Base-by-base conservation (phyloP, 345 rosid genomes). In the Ricinus communis region DNA sequence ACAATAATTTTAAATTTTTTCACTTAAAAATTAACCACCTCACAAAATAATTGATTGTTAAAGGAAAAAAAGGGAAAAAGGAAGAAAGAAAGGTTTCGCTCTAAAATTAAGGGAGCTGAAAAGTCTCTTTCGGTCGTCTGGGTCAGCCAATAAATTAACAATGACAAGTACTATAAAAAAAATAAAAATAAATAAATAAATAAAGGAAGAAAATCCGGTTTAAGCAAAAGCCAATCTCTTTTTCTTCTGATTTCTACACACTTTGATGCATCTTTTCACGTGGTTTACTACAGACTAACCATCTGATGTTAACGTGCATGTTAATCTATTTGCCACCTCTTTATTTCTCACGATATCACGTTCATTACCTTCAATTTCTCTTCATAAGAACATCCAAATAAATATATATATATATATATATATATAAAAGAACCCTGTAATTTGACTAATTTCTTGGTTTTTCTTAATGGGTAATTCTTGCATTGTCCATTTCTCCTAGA, bases 191-290 rank as follows among this genome's bases (percentile, higher is more conserved):
- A n/a, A n/a, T n/a, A n/a, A n/a, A n/a, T n/a, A n/a, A n/a, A n/a
- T n/a, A n/a, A n/a, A n/a, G n/a, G n/a, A n/a, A n/a, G n/a, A 68
- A 66, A 73, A 53, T 66, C 45, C 13, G 5, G 61, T 70, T 80
- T 73, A 77, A 79, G 74, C 27, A 55, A 25, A 59, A 52, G 50
- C 71, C 72, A 66, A 66, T 70, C 74, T 73, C 72, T 62, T 75
- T n/a, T 74, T 74, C 70, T 61, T 71, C 64, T 62, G 80, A 62
- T 59, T 50, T 82, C 73, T 80, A 64, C 84, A 49, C 71, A 77
- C 76, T 85, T 82, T 78, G 79, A 77, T 78, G 88, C 84, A 75
- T 64, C 87, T 40, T 57, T 69, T 43, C 85, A 79, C 87, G 82
- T 84, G 85, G 45, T 79, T 74, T 79, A n/a, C 77, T 70, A 81